Percentiles rank a stretch among this genome's conserved stretches.
These are phyloP conservation scores for Cardiospermum halicacabum DNA, from an alignment of 345 rosid genomes.

Conservation along the genomic window DNA sequence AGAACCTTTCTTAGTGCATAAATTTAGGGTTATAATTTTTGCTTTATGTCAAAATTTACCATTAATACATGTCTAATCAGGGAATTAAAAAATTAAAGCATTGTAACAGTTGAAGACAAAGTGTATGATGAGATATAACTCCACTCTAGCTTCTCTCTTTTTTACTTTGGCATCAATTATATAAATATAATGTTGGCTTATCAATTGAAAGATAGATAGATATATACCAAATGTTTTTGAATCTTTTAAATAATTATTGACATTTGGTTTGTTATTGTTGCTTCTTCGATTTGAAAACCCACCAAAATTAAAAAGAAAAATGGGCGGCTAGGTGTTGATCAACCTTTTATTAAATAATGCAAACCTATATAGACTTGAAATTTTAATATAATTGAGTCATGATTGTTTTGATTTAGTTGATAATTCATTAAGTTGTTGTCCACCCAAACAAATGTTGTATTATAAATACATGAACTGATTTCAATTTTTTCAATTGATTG, in stretches of 20 bases:
- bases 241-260: background rate
- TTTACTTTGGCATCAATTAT: conserved; percentile 3
- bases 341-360: conserved; percentile 16
- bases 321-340: conserved; percentile 11
- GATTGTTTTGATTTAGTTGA: conserved; percentile 22
- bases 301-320: background rate
- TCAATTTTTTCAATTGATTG: conserved; percentile 25
- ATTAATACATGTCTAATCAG: background rate
- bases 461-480: conserved; percentile 21
- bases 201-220: conserved; percentile 8
- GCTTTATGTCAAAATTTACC: background rate
- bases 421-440: conserved; percentile 16
- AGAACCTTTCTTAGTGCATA: background rate
- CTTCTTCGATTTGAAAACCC: background rate
- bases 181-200: background rate
- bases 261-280: background rate
- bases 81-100: background rate
- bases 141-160: background rate
- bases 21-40: background rate
- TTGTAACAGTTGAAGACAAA: background rate
- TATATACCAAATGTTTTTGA: background rate
- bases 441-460: conserved; percentile 10
- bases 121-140: background rate
- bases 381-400: conserved; percentile 16
- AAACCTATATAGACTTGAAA: conserved; percentile 4